A percentile compares a stretch with the other conserved stretches of the same genome.
Conservation (phyloP, 2,329 filamentous ascomycete genomes). For the Raffaelea arxii region DNA sequence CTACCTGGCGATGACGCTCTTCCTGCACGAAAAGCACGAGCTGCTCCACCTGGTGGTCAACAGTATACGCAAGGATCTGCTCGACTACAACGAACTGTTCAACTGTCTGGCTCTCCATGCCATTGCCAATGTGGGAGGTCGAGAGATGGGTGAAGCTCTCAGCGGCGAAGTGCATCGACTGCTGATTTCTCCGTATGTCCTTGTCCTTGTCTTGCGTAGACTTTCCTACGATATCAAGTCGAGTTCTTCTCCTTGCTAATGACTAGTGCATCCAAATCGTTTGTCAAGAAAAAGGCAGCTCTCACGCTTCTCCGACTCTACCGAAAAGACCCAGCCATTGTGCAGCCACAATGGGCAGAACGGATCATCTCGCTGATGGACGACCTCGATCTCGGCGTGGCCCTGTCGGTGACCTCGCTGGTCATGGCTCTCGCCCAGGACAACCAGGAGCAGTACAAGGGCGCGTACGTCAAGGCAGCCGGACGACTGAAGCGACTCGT, state of each 20-base stretch:
- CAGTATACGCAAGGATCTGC: conserved; percentile 90
- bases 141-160: conserved; percentile 93
- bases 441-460: conserved; percentile 86
- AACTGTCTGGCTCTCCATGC: conserved; percentile 95
- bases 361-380: conserved; percentile 99
- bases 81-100: conserved; percentile 93
- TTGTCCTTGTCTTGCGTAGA: not conserved
- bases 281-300: conserved; percentile 98
- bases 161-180: conserved; percentile 87
- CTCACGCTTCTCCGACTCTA: conserved; percentile 87
- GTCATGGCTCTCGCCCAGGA: conserved; percentile 94
- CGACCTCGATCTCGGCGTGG: conserved; percentile 86
- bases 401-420: conserved; percentile 87
- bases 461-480: conserved; percentile 88
- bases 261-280: conserved; percentile 67
- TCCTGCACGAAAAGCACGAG: conserved; percentile 95
- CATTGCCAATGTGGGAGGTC: conserved; percentile 92
- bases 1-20: conserved; percentile 93
- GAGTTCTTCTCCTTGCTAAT: not conserved
- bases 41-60: conserved; percentile 93
- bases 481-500: conserved; percentile 81
- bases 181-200: conserved; percentile 79
- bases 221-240: not conserved
- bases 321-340: conserved; percentile 86
- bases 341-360: conserved; percentile 95